phyloP scores from a whole-genome alignment of 805 yeast genomes.

The Ogataea trehaloabstinens region DNA sequence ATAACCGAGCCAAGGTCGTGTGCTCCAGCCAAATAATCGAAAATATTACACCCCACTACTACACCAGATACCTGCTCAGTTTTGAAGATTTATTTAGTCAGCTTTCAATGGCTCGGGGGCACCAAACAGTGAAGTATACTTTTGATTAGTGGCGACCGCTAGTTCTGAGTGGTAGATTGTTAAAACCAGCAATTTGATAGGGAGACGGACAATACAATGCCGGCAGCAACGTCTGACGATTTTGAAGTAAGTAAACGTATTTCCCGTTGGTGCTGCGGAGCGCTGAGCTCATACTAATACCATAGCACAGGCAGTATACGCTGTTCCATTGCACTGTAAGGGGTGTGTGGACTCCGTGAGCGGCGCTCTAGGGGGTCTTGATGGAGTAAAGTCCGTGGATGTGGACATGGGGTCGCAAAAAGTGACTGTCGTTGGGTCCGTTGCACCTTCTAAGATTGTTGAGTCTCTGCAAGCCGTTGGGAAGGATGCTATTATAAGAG shows the following conservation, averaged over 20 bases:
- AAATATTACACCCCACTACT: no score
- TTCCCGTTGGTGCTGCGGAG: background rate
- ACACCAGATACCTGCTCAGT: no score
- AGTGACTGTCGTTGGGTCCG: constrained; percentile 65
- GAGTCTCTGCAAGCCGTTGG: constrained; percentile 70
- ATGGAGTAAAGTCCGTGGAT: constrained; percentile 50
- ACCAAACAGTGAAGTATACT: no score
- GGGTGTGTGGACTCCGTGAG: constrained; percentile 64
- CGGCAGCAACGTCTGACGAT: constrained; percentile 14
- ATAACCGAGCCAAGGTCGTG: no score
- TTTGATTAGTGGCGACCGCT: no score
- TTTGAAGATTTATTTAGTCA: no score
- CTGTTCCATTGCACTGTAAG: constrained; percentile 81
- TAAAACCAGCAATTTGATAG: no score
- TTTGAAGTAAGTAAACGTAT: constrained; percentile 19
- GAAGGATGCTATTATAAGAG: constrained; percentile 87
- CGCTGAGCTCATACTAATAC: no score
- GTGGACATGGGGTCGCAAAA: constrained; percentile 58
- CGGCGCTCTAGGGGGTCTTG: constrained; percentile 47
- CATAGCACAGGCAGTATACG: constrained; percentile 60
- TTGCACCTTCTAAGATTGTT: constrained; percentile 76
- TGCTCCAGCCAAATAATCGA: no score
- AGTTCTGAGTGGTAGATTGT: no score
- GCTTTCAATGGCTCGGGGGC: no score
- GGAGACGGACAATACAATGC: constrained; percentile 11